phyloP scores from a whole-genome alignment of 1,139 yeast species.

The Hemisphaericaspora lyxosophila region DNA sequence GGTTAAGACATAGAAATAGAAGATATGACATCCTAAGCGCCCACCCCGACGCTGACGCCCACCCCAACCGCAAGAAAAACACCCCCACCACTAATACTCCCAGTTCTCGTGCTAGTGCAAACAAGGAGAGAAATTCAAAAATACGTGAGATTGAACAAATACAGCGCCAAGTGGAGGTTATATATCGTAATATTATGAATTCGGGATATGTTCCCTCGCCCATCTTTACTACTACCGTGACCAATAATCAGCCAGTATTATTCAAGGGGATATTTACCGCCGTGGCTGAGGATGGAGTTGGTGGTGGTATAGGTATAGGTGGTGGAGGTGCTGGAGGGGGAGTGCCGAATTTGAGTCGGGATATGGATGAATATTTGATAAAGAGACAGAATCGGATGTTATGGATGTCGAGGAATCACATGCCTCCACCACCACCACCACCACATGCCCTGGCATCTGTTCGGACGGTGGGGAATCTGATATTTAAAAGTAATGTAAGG shows the following conservation, averaged over 20 bases:
- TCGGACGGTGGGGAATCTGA: too few relatives aligned
- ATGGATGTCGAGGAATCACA: constrained; percentile 15
- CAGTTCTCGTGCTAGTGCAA: too few relatives aligned
- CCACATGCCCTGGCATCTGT: neutral
- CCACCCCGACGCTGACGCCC: neutral
- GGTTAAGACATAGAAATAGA: constrained; percentile 7
- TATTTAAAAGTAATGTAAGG: too few relatives aligned
- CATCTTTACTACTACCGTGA: too few relatives aligned
- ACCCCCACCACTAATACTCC: neutral
- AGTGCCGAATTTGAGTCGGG: constrained; percentile 19
- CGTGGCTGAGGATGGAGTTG: constrained; percentile 1
- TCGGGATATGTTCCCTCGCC: too few relatives aligned
- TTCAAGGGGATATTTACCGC: too few relatives aligned
- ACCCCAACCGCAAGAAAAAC: neutral
- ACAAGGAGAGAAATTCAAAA: too few relatives aligned
- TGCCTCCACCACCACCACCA: constrained; percentile 7
- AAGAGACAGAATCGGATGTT: constrained; percentile 18
- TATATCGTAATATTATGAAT: too few relatives aligned
- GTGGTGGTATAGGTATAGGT: too few relatives aligned
- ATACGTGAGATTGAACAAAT: constrained; percentile 15
- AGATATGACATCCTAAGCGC: neutral
- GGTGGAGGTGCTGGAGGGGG: too few relatives aligned
- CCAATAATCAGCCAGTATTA: constrained; percentile 3
- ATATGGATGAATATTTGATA: constrained; percentile 23
- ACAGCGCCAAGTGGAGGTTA: constrained; percentile 12